phyloP scores from a whole-genome alignment of 495 filamentous ascomycete genomes.

The Tuber aestivum region DNA sequence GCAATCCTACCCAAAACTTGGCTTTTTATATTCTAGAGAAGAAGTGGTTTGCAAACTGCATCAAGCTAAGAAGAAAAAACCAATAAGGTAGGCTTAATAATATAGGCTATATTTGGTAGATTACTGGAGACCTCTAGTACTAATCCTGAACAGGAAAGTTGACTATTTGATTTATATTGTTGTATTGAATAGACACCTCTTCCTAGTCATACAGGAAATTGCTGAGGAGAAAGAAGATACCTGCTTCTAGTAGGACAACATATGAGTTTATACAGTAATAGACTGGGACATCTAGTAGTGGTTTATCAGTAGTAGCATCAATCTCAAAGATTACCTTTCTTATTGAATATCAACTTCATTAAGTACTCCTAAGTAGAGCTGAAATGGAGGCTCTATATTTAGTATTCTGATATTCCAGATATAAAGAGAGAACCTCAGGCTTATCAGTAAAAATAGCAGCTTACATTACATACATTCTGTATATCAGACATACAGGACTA shows the following conservation, averaged over 20 bases:
- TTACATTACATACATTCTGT: too few relatives aligned
- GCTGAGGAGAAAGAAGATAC: background rate
- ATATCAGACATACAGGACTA: too few relatives aligned
- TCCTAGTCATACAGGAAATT: background rate
- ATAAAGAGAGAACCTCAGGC: too few relatives aligned
- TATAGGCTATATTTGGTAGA: conserved; percentile 14
- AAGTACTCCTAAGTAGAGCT: background rate
- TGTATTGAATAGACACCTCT: background rate
- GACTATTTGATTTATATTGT: background rate
- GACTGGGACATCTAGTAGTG: background rate
- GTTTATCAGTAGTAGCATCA: conserved; percentile 2
- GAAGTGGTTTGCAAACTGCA: conserved; percentile 13
- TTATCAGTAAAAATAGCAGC: too few relatives aligned
- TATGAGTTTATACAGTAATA: conserved; percentile 8
- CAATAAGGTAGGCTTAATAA: conserved; percentile 4
- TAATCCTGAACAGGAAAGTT: conserved; percentile 1
- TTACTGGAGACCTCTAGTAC: background rate
- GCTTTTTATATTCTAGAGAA: conserved; percentile 12
- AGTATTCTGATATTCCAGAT: too few relatives aligned
- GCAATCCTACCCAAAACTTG: background rate
- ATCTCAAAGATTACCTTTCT: background rate
- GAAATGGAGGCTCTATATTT: too few relatives aligned
- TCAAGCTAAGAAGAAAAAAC: background rate
- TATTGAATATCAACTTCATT: conserved; percentile 2
- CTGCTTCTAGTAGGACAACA: conserved; percentile 24